These are phyloP conservation scores for Fusarium sarcochroum DNA, from an alignment of 2,329 filamentous ascomycete species.

Conservation along the genomic window DNA sequence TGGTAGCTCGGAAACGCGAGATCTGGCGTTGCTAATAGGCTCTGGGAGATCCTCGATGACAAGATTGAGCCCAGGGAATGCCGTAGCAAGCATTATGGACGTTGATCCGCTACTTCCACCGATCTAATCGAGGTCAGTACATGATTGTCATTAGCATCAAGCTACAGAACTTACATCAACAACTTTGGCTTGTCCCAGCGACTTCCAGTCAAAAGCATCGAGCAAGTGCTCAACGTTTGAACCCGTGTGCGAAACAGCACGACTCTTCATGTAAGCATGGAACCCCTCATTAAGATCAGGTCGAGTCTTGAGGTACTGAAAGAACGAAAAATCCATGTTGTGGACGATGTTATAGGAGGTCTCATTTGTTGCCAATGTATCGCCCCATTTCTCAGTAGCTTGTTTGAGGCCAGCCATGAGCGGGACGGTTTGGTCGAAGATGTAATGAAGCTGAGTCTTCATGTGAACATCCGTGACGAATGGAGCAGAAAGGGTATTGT, in stretches of 20 bases:
- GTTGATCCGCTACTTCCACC: slow-evolving; percentile 31
- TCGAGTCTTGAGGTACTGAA: slow-evolving; percentile 48
- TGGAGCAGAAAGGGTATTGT: slow-evolving; percentile 51
- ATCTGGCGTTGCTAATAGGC: neutral
- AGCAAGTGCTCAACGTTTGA: slow-evolving; percentile 35
- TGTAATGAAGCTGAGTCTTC: slow-evolving; percentile 52
- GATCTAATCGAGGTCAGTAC: slow-evolving; percentile 3
- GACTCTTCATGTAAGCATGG: slow-evolving; percentile 34
- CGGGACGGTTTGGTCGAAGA: slow-evolving; percentile 46
- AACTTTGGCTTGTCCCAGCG: slow-evolving; percentile 12
- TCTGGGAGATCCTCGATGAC: slow-evolving; percentile 54
- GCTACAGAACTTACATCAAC: slow-evolving; percentile 19
- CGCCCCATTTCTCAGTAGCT: slow-evolving; percentile 49
- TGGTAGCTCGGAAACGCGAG: slow-evolving; percentile 37
- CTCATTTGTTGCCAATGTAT: slow-evolving; percentile 41
- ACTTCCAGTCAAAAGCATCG: slow-evolving; percentile 24
- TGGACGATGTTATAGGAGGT: slow-evolving; percentile 52
- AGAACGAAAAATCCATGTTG: slow-evolving; percentile 49
- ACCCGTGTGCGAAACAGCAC: slow-evolving; percentile 33
- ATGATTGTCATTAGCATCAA: fast-evolving
- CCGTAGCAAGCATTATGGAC: slow-evolving; percentile 40
- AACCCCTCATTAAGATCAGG: slow-evolving; percentile 13
- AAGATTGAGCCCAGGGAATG: slow-evolving; percentile 53
- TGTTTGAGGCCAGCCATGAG: slow-evolving; percentile 41
- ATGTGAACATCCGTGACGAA: slow-evolving; percentile 47